A percentile compares a stretch with the other conserved stretches of the same genome.
Evolutionary conservation across 2,329 filamentous ascomycete genomes (phyloP).

Genomic region (Xylaria arbuscula): DNA sequence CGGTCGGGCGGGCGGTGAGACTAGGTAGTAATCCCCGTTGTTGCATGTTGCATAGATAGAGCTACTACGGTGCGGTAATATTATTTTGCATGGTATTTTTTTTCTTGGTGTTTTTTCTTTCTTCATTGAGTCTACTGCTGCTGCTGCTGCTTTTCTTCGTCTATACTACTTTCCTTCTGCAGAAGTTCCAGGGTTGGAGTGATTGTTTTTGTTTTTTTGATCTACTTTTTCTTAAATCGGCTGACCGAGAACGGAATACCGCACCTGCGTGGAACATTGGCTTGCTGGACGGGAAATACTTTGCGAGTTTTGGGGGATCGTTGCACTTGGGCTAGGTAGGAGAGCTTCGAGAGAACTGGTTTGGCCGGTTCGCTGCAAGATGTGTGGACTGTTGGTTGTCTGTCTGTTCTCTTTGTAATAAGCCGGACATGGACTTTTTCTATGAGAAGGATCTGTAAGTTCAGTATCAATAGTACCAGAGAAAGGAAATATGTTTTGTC

Average conservation of each 20-base stretch:
- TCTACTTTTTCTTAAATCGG: constrained; percentile 15
- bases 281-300: constrained; percentile 23
- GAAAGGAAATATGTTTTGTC: constrained; percentile 12
- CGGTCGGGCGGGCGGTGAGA: constrained; percentile 29
- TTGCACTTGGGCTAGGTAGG: constrained; percentile 6
- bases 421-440: constrained; percentile 26
- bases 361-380: constrained; percentile 26
- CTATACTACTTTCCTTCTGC: constrained; percentile 6
- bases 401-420: constrained; percentile 19
- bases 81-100: constrained; percentile 11
- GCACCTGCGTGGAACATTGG: constrained; percentile 16
- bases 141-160: constrained; percentile 11
- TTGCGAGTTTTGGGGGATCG: constrained; percentile 24
- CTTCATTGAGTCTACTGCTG: background rate
- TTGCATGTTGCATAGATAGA: constrained; percentile 6
- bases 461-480: constrained; percentile 19
- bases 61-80: constrained; percentile 11
- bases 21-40: constrained; percentile 9
- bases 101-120: constrained; percentile 3
- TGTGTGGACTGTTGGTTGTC: constrained; percentile 9
- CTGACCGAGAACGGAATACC: constrained; percentile 25
- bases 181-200: constrained; percentile 1
- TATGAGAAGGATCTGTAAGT: constrained; percentile 29
- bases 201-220: background rate
- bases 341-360: constrained; percentile 17